Evolutionary conservation across 768 basidiomycete species (phyloP).

Genomic region (Cystofilobasidium bisporidii): DNA sequence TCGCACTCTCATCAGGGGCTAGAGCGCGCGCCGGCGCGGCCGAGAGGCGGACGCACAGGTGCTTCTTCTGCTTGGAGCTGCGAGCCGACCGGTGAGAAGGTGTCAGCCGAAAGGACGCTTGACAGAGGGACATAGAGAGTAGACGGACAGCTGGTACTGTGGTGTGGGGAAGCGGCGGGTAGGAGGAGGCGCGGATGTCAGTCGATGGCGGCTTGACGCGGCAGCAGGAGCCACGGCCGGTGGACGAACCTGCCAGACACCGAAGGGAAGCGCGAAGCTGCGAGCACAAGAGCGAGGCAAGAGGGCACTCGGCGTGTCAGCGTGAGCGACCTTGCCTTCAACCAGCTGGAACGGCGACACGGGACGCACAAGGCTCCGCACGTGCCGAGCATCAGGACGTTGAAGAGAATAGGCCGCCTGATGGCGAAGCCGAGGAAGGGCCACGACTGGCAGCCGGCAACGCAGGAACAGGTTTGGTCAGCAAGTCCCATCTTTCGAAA

Average conservation of each 20-base stretch:
- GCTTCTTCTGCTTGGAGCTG: slow-evolving; percentile 10
- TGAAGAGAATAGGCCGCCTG: background rate
- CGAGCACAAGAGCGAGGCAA: too few relatives aligned
- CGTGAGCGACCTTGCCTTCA: too few relatives aligned
- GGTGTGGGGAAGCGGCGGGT: background rate
- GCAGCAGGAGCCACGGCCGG: background rate
- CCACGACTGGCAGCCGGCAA: background rate
- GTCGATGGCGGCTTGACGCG: background rate
- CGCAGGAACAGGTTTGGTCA: background rate
- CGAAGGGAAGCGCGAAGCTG: slow-evolving; percentile 7
- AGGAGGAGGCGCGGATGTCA: background rate
- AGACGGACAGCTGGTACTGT: slow-evolving; percentile 5
- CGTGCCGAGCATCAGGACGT: background rate
- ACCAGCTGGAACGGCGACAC: background rate
- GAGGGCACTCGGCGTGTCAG: too few relatives aligned
- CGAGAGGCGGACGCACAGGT: background rate
- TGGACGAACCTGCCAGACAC: background rate
- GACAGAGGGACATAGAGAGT: too few relatives aligned
- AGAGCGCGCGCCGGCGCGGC: background rate
- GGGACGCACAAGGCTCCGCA: background rate
- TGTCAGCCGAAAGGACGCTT: too few relatives aligned
- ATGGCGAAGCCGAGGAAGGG: background rate
- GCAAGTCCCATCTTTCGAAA: background rate
- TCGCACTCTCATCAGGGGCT: too few relatives aligned
- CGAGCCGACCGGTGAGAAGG: background rate